A percentile compares a stretch with the other conserved stretches of the same genome.
Evolutionary conservation across 1,284 basidiomycete genomes (phyloP).

Genomic region (Lentinus polychrous): DNA sequence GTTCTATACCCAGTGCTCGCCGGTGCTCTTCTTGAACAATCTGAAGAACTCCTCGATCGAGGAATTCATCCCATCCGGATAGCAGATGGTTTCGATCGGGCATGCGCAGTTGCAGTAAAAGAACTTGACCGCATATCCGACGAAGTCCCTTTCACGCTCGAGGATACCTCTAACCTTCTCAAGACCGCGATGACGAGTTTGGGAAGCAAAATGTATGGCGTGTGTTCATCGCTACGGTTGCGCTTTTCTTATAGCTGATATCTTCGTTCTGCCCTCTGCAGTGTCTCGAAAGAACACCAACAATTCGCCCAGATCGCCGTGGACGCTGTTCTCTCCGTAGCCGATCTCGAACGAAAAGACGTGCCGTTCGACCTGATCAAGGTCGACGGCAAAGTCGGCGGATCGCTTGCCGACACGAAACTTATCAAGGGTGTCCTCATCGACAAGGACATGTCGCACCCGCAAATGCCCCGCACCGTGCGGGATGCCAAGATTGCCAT

Average conservation of each 20-base stretch:
- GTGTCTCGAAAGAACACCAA: conserved; percentile 92
- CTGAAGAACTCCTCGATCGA: conserved; percentile 86
- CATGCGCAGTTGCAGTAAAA: conserved; percentile 84
- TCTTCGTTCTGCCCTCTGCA: conserved; percentile 24
- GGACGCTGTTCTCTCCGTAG: conserved; percentile 92
- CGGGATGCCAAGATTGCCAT: conserved; percentile 92
- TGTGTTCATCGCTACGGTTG: conserved; percentile 7
- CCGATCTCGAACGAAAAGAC: conserved; percentile 90
- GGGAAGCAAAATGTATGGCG: conserved; percentile 91
- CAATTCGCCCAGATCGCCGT: conserved; percentile 98
- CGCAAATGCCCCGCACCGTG: conserved; percentile 91
- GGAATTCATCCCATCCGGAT: conserved; percentile 99
- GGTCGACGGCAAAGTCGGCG: conserved; percentile 98
- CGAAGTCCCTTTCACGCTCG: conserved; percentile 76
- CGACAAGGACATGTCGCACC: conserved; percentile 99
- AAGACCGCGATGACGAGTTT: conserved; percentile 96
- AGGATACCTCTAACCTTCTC: conserved; percentile 81
- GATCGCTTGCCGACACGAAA: conserved; percentile 89
- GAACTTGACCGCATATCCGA: conserved; percentile 94
- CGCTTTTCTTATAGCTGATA: conserved; percentile 1
- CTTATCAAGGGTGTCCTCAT: conserved; percentile 95
- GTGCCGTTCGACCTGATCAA: conserved; percentile 99
- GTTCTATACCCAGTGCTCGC: conserved; percentile 70
- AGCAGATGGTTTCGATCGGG: conserved; percentile 95
- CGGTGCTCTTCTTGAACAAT: conserved; percentile 90